These are phyloP conservation scores for Trametes cingulata DNA, from an alignment of 768 basidiomycete species.

Conservation along the genomic window DNA sequence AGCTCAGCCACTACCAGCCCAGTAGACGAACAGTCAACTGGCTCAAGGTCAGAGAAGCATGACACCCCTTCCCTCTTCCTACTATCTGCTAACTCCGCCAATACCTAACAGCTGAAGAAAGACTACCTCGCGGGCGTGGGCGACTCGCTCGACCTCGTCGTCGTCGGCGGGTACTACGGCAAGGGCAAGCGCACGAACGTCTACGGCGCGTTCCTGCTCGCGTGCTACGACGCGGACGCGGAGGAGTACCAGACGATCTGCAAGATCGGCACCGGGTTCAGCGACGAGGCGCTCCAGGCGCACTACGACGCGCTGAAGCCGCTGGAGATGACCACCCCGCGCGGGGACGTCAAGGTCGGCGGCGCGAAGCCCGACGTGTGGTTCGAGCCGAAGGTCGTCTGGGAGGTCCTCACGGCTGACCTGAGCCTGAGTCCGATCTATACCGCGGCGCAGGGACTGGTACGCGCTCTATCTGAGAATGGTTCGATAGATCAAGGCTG, in stretches of 20 bases:
- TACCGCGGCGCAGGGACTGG: slow-evolving; percentile 90
- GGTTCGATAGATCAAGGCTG: not conserved
- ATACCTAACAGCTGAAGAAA: slow-evolving; percentile 80
- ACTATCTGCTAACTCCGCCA: slow-evolving; percentile 2
- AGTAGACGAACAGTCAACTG: slow-evolving; percentile 95
- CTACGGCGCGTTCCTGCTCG: slow-evolving; percentile 96
- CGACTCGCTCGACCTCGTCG: slow-evolving; percentile 95
- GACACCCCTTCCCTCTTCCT: not conserved
- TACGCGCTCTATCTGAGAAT: slow-evolving; percentile 39
- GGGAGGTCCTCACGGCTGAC: slow-evolving; percentile 98
- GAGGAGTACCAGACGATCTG: slow-evolving; percentile 97
- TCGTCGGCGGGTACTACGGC: slow-evolving; percentile 97
- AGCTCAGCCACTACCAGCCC: slow-evolving; percentile 93
- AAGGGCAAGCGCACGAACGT: slow-evolving; percentile 97
- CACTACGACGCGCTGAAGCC: slow-evolving; percentile 84
- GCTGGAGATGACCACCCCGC: slow-evolving; percentile 65
- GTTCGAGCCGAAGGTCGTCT: slow-evolving; percentile 97
- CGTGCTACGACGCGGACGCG: slow-evolving; percentile 92
- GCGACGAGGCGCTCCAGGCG: slow-evolving; percentile 81
- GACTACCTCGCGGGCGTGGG: slow-evolving; percentile 96
- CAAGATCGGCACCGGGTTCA: slow-evolving; percentile 99
- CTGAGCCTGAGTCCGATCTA: slow-evolving; percentile 95
- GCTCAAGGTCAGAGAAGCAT: slow-evolving; percentile 74
- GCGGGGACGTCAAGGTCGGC: slow-evolving; percentile 85
- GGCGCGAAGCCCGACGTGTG: slow-evolving; percentile 96